Evolutionary conservation across 768 basidiomycete species (phyloP).

Genomic region (Tylopilus vinaceipallidus): DNA sequence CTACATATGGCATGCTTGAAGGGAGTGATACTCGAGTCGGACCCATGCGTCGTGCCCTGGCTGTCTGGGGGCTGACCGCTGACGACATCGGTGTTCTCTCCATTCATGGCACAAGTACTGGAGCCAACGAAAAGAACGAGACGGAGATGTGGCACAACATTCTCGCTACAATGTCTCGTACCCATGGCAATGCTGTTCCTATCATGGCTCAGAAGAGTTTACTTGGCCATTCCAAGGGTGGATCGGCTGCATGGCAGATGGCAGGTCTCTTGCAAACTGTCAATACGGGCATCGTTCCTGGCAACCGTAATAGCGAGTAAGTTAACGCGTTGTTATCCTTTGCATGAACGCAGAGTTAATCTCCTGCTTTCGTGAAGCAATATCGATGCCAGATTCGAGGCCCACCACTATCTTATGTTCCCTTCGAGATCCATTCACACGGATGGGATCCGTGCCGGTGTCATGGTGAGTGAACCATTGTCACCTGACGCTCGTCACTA

Average conservation of each 20-base stretch:
- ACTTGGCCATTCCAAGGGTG: conserved; percentile 97
- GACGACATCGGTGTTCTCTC: conserved; percentile 92
- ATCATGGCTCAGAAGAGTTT: conserved; percentile 97
- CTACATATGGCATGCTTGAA: conserved; percentile 93
- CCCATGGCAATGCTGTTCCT: conserved; percentile 94
- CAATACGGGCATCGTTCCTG: conserved; percentile 83
- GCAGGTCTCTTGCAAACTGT: conserved; percentile 88
- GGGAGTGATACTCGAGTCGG: conserved; percentile 82
- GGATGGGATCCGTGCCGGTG: conserved; percentile 84
- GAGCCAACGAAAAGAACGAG: conserved; percentile 96
- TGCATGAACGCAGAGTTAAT: not conserved
- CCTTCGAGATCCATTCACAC: conserved; percentile 96
- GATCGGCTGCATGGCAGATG: conserved; percentile 98
- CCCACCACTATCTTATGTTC: conserved; percentile 92
- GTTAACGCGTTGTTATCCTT: conserved; percentile 32
- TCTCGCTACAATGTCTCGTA: conserved; percentile 84
- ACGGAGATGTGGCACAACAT: conserved; percentile 96
- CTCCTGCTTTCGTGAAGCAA: conserved; percentile 51
- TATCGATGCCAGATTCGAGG: conserved; percentile 87
- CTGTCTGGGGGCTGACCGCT: conserved; percentile 92
- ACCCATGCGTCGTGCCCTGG: conserved; percentile 92
- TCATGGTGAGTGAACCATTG: conserved; percentile 59
- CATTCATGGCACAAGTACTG: conserved; percentile 87
- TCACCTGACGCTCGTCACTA: not conserved
- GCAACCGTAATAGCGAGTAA: conserved; percentile 95